Base-by-base conservation (phyloP, 2,329 filamentous ascomycete species). In the Colletotrichum lupini region DNA sequence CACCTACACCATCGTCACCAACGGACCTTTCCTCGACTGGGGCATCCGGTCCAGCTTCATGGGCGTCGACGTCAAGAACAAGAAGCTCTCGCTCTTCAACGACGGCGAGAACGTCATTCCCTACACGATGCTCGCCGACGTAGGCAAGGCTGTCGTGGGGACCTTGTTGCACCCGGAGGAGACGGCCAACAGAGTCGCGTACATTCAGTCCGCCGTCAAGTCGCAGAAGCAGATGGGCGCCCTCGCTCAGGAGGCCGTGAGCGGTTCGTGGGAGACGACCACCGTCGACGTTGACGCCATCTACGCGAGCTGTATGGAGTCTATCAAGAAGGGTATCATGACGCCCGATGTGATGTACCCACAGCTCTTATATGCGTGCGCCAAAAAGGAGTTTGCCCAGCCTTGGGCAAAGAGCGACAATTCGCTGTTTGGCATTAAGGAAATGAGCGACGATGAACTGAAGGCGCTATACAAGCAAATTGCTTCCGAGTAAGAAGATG, bases 1-100 rank as follows among this genome's bases (percentile, higher is more conserved):
- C 60, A 77, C 78, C 14, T 82, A 77, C 75, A 81, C 80, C 6
- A 75, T 76, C 67, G 71, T 82, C 59, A 60, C 72, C 63, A 80
- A 75, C 58, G 79, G 79, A 16, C 67, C 77, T 3, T 82, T 82
- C 61, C 76, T 82, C 46, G 80, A 82, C 74, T 79, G 76, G 78
- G 69, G 69, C 63, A 71, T 81, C 37, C 63, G 67, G 14, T 63
- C 52, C 5, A 69, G 75, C 14, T 77, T 78, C 72, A 60, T 79
- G 49, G 73, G 73, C 42, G 67, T 80, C 61, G 74, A 79, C 62
- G 12, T 80, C n/a, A 68, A 46, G 57, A 76, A 78, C 72, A 77
- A 75, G 56, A 68, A 57, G 62, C 55, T 74, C 55, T 62, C 67
- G 1, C 69, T 79, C 32, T 72, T 75, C 68, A 77, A 78, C 58